Evolutionary conservation across 805 yeast species (phyloP).

Genomic region (Wickerhamiella allomyrinae): DNA sequence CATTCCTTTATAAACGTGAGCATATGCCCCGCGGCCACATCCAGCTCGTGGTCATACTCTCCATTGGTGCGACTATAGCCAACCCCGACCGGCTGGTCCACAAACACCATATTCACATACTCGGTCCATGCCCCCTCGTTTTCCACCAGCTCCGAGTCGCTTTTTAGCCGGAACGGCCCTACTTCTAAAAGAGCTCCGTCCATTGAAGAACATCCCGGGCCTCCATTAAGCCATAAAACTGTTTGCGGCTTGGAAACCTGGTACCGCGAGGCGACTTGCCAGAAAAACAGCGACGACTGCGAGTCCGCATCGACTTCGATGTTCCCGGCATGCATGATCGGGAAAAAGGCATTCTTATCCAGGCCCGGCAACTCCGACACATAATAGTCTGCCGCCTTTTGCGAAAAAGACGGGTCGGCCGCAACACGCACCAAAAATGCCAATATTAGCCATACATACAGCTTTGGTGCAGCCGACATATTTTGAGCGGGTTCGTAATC

Average conservation of each 20-base stretch:
- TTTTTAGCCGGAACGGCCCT: constrained; percentile 65
- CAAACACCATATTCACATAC: constrained; percentile 61
- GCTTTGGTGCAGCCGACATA: too few species aligned
- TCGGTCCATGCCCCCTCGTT: constrained; percentile 79
- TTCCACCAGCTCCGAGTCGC: constrained; percentile 29
- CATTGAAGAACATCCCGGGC: constrained; percentile 97
- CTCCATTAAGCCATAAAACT: constrained; percentile 85
- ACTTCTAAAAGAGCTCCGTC: constrained; percentile 90
- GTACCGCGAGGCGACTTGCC: constrained; percentile 41
- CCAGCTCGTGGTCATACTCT: constrained; percentile 21
- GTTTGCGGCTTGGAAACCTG: constrained; percentile 23
- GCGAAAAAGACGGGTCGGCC: background rate
- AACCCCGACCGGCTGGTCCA: constrained; percentile 92
- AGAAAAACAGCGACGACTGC: constrained; percentile 55
- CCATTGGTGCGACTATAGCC: constrained; percentile 62
- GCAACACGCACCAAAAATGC: background rate
- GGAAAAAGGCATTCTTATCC: constrained; percentile 19
- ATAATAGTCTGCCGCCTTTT: constrained; percentile 13
- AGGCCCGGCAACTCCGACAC: constrained; percentile 25
- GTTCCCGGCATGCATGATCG: constrained; percentile 43
- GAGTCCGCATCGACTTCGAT: constrained; percentile 40
- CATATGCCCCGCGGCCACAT: constrained; percentile 47
- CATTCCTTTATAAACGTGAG: constrained; percentile 50
- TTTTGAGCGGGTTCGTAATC: too few species aligned
- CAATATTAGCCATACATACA: background rate